Percentiles rank a stretch among this genome's conserved stretches.
Evolutionary conservation across 805 yeast species (phyloP).

Genomic region (Saturnispora diversa): DNA sequence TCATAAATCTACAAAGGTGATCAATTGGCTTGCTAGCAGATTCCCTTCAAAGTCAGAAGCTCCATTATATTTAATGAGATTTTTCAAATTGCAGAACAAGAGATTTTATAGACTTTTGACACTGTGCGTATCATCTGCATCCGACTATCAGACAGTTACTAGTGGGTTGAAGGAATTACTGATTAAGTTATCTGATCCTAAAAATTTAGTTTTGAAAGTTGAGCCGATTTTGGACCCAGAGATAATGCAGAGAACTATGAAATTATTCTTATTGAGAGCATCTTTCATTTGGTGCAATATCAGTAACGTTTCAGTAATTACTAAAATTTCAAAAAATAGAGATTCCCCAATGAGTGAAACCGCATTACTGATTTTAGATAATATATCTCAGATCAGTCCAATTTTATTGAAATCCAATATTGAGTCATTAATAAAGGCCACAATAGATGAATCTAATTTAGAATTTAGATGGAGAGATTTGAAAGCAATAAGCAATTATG

Average conservation of each 20-base stretch:
- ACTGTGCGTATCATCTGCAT: slow-evolving; percentile 42
- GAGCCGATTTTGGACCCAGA: slow-evolving; percentile 33
- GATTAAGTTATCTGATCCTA: slow-evolving; percentile 45
- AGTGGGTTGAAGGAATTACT: slow-evolving; percentile 59
- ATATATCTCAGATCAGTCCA: slow-evolving; percentile 55
- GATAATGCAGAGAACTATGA: slow-evolving; percentile 46
- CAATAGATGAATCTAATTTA: background rate
- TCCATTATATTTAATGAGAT: slow-evolving; percentile 41
- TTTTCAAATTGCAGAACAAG: slow-evolving; percentile 48
- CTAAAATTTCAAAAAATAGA: slow-evolving; percentile 37
- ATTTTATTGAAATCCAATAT: slow-evolving; percentile 55
- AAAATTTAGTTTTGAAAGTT: slow-evolving; percentile 30
- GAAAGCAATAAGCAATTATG: slow-evolving; percentile 53
- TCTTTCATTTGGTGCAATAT: slow-evolving; percentile 57
- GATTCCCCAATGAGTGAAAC: slow-evolving; percentile 21
- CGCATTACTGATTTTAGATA: slow-evolving; percentile 50
- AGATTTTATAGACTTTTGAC: slow-evolving; percentile 50
- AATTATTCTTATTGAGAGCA: slow-evolving; percentile 52
- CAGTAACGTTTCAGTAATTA: slow-evolving; percentile 49
- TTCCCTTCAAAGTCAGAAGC: slow-evolving; percentile 47
- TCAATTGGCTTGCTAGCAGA: slow-evolving; percentile 52
- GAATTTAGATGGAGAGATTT: slow-evolving; percentile 33
- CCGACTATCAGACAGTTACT: slow-evolving; percentile 51
- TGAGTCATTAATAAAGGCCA: slow-evolving; percentile 35
- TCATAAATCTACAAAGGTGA: slow-evolving; percentile 43